A percentile compares a stretch with the other conserved stretches of the same genome.
Conservation (phyloP, 2,329 filamentous ascomycete species). For the Knufia fluminis region DNA sequence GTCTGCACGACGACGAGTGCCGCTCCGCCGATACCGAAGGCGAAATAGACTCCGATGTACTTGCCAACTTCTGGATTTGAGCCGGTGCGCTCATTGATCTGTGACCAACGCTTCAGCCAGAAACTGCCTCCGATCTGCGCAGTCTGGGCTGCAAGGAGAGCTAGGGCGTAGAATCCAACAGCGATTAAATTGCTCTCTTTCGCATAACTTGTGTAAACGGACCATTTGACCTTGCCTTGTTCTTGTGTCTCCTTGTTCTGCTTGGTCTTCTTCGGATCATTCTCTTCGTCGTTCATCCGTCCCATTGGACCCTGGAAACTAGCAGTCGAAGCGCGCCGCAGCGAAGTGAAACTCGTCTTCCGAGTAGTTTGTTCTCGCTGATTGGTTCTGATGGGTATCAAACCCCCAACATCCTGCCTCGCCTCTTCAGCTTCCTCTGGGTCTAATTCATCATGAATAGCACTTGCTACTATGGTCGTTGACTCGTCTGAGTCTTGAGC, state of each 20-base stretch:
- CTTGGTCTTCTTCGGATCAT: slow-evolving; percentile 59
- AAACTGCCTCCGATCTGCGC: slow-evolving; percentile 74
- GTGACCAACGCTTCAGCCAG: slow-evolving; percentile 92
- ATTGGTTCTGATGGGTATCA: slow-evolving; percentile 62
- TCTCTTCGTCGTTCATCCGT: slow-evolving; percentile 73
- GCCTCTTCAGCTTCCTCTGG: slow-evolving; percentile 48
- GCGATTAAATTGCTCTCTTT: slow-evolving; percentile 85
- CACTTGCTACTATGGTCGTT: slow-evolving; percentile 45
- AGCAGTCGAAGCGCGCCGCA: slow-evolving; percentile 82
- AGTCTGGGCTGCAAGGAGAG: slow-evolving; percentile 71
- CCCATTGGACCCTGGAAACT: slow-evolving; percentile 81
- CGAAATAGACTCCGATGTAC: slow-evolving; percentile 93
- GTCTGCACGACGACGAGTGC: slow-evolving; percentile 73
- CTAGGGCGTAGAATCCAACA: slow-evolving; percentile 67
- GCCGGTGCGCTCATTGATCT: slow-evolving; percentile 60
- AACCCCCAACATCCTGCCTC: slow-evolving; percentile 64
- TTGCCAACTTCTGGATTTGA: slow-evolving; percentile 70
- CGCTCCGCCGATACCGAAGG: slow-evolving; percentile 80
- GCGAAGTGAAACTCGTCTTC: slow-evolving; percentile 61
- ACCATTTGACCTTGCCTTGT: slow-evolving; percentile 97
- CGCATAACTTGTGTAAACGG: slow-evolving; percentile 87
- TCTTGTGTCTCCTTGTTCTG: slow-evolving; percentile 82
- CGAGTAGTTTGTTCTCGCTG: slow-evolving; percentile 45
- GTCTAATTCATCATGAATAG: slow-evolving; percentile 41
- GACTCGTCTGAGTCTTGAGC: slow-evolving; percentile 49